Evolutionary conservation across 139 green algal genomes (phyloP).

Genomic region (Chlorella sp.): DNA sequence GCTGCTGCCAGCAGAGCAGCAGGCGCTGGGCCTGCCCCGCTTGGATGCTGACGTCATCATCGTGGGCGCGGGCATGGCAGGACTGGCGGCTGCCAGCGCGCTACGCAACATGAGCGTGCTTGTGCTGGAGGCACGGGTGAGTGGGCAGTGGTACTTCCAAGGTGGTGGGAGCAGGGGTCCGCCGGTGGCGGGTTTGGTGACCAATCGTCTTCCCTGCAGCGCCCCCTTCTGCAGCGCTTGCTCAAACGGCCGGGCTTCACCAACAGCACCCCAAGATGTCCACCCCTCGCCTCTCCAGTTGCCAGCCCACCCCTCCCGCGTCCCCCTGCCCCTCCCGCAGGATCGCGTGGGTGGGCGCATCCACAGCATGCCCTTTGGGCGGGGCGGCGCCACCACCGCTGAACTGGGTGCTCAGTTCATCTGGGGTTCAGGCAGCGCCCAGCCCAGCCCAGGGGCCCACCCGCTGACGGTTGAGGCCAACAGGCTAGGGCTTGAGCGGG

Average conservation of each 20-base stretch:
- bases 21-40: neutral
- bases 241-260: neutral
- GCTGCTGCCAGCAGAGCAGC: neutral
- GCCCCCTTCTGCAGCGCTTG: neutral
- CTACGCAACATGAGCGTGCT: constrained; percentile 5
- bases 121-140: constrained; percentile 25
- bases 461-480: constrained; percentile 1
- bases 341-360: constrained; percentile 26
- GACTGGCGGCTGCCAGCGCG: neutral
- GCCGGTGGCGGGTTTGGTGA: neutral
- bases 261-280: neutral
- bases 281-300: neutral
- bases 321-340: neutral
- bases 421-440: neutral
- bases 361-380: constrained; percentile 1
- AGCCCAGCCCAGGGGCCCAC: neutral
- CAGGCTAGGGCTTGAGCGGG: neutral
- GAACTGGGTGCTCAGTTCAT: constrained; percentile 28
- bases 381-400: neutral
- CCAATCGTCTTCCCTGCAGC: neutral
- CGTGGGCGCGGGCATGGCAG: constrained; percentile 1
- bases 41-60: constrained; percentile 28
- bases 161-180: neutral
- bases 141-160: neutral
- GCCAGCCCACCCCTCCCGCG: neutral